Percentiles rank a stretch among this genome's conserved stretches.
Conservation (phyloP, 2,329 filamentous ascomycete genomes). For the Kalmusia sp. region DNA sequence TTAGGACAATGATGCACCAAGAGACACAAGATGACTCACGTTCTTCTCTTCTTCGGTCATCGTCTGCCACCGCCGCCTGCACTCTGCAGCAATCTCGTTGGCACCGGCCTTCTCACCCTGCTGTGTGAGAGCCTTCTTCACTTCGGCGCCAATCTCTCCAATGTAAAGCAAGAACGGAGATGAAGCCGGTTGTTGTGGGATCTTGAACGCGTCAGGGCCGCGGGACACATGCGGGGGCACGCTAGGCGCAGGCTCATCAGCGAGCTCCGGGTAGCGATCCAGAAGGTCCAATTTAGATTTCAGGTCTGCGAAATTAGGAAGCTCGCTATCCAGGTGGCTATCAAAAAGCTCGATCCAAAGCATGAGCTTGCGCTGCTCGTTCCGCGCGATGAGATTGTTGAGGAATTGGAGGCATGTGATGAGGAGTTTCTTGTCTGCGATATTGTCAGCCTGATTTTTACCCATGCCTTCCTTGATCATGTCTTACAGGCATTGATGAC, state of each 20-base stretch:
- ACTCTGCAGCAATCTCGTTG: slow-evolving; percentile 51
- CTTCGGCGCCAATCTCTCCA: slow-evolving; percentile 47
- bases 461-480: no score
- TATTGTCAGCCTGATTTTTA: slow-evolving; percentile 11
- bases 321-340: slow-evolving; percentile 54
- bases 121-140: slow-evolving; percentile 46
- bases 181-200: slow-evolving; percentile 47
- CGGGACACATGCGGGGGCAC: slow-evolving; percentile 24
- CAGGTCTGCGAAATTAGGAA: slow-evolving; percentile 46
- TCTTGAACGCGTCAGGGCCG: slow-evolving; percentile 41
- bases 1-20: slow-evolving; percentile 20
- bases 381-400: slow-evolving; percentile 71
- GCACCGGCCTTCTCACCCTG: slow-evolving; percentile 47
- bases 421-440: slow-evolving; percentile 64
- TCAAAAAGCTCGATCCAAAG: slow-evolving; percentile 72
- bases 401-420: slow-evolving; percentile 72
- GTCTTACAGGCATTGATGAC: slow-evolving; percentile 64
- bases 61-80: slow-evolving; percentile 47
- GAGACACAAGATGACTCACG: slow-evolving; percentile 17
- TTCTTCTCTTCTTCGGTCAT: slow-evolving; percentile 49
- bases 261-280: slow-evolving; percentile 19
- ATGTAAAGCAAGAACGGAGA: slow-evolving; percentile 51
- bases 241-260: slow-evolving; percentile 17
- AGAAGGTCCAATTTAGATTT: slow-evolving; percentile 45
- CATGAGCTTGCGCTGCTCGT: slow-evolving; percentile 69